Evolutionary conservation across 2,329 filamentous ascomycete genomes (phyloP).

Genomic region (Xylariaceae sp.): DNA sequence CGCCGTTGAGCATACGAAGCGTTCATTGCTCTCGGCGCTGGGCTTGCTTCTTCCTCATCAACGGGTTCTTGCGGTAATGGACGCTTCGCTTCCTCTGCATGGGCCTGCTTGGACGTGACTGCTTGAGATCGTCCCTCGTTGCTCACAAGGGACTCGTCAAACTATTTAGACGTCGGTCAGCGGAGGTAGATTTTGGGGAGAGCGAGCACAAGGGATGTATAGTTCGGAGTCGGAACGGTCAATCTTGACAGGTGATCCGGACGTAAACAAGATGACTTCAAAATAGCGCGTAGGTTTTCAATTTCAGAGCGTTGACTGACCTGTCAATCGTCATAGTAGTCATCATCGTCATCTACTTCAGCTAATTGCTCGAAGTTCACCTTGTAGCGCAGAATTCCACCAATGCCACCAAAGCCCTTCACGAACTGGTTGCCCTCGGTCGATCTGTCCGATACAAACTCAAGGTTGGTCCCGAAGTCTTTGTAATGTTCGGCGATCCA

Average conservation of each 20-base stretch:
- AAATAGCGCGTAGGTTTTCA: constrained; percentile 22
- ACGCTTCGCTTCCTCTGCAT: constrained; percentile 47
- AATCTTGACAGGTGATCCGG: constrained; percentile 8
- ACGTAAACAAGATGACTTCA: constrained; percentile 19
- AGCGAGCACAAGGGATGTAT: neutral
- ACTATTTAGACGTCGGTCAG: constrained; percentile 78
- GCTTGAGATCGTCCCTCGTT: constrained; percentile 85
- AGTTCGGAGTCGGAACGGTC: neutral
- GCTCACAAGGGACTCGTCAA: constrained; percentile 76
- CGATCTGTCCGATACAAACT: constrained; percentile 97
- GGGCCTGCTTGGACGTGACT: constrained; percentile 50
- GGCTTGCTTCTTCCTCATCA: constrained; percentile 40
- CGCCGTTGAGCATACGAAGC: constrained; percentile 52
- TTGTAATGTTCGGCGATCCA: constrained; percentile 99
- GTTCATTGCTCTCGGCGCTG: constrained; percentile 41
- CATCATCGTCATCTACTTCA: constrained; percentile 88
- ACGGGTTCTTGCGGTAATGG: constrained; percentile 52
- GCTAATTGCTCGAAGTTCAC: constrained; percentile 99
- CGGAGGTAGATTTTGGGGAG: constrained; percentile 17
- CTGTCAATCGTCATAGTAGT: constrained; percentile 77
- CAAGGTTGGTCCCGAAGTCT: constrained; percentile 92
- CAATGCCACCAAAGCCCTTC: constrained; percentile 98
- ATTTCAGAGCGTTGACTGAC: constrained; percentile 34
- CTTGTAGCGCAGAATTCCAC: constrained; percentile 97
- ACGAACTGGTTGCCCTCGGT: constrained; percentile 99